Evolutionary conservation across 2,329 filamentous ascomycete species (phyloP).

Genomic region (Claviceps fusiformis): DNA sequence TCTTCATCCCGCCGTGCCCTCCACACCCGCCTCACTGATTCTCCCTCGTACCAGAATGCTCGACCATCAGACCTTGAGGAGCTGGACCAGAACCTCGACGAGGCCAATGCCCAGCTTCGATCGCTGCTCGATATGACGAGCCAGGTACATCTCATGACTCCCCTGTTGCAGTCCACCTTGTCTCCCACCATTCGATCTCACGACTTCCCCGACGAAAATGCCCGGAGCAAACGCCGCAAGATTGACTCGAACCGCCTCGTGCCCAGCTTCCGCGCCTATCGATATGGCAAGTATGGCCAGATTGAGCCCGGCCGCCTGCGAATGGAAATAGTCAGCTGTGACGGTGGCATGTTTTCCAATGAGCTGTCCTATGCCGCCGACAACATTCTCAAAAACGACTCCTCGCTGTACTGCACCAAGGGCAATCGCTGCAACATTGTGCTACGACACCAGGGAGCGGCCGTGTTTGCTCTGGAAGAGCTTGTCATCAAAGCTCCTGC

Average conservation of each 20-base stretch:
- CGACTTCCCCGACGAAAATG: constrained; percentile 32
- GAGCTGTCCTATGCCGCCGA: constrained; percentile 54
- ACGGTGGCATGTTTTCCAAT: constrained; percentile 60
- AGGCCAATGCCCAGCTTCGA: constrained; percentile 30
- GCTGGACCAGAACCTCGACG: constrained; percentile 25
- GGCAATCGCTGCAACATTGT: constrained; percentile 80
- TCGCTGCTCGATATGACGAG: constrained; percentile 28
- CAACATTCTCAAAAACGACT: constrained; percentile 73
- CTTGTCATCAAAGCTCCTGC: constrained; percentile 78
- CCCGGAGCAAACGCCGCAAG: constrained; percentile 55
- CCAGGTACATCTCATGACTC: constrained; percentile 16
- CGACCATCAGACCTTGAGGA: constrained; percentile 21
- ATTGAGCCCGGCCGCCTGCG: constrained; percentile 67
- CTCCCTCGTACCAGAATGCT: not conserved
- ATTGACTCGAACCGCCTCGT: constrained; percentile 48
- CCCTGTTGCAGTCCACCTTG: constrained; percentile 17
- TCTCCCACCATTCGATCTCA: constrained; percentile 22
- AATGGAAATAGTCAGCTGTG: constrained; percentile 83
- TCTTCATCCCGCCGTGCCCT: constrained; percentile 12
- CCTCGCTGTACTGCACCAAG: constrained; percentile 80
- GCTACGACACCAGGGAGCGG: constrained; percentile 64
- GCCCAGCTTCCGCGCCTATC: constrained; percentile 43
- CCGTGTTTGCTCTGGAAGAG: constrained; percentile 72
- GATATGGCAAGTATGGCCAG: constrained; percentile 78
- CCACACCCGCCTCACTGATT: constrained; percentile 14